phyloP scores from a whole-genome alignment of 2,329 filamentous ascomycete genomes.

The Diaporthe citrichinensis region DNA sequence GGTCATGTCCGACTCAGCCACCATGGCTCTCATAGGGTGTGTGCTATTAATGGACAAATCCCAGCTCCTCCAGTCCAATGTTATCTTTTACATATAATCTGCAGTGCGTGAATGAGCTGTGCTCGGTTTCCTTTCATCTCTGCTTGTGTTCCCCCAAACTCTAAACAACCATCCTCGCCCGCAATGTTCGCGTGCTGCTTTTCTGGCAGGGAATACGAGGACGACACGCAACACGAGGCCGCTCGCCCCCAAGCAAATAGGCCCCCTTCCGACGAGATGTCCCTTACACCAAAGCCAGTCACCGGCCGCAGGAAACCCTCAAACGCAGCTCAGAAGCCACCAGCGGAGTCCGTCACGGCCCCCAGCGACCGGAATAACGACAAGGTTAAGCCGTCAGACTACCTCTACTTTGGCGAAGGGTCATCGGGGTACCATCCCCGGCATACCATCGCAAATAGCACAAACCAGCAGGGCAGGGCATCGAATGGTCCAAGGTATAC shows the following conservation, averaged over 20 bases:
- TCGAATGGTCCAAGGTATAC: background rate
- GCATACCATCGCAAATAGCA: constrained; percentile 40
- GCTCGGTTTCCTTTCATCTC: background rate
- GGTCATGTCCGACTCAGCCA: constrained; percentile 20
- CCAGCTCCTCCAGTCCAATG: background rate
- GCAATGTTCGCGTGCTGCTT: constrained; percentile 31
- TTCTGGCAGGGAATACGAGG: background rate
- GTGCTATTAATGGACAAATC: constrained; percentile 19
- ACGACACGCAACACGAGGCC: background rate
- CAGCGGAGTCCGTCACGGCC: background rate
- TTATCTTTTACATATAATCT: background rate
- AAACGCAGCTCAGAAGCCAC: background rate
- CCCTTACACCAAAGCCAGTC: constrained; percentile 8
- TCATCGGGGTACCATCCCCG: constrained; percentile 48
- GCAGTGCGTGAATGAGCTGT: background rate
- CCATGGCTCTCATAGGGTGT: background rate
- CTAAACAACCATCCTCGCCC: background rate
- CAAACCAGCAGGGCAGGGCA: background rate
- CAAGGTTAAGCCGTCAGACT: constrained; percentile 18
- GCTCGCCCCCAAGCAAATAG: background rate
- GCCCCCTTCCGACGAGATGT: constrained; percentile 15
- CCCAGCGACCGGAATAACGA: background rate
- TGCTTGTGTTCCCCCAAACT: constrained; percentile 2
- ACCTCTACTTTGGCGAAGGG: constrained; percentile 50
- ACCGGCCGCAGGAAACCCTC: constrained; percentile 39